A percentile compares a stretch with the other conserved stretches of the same genome.
These are phyloP conservation scores for Yamadazyma ubonensis DNA, from an alignment of 805 yeast genomes.

Conservation along the genomic window DNA sequence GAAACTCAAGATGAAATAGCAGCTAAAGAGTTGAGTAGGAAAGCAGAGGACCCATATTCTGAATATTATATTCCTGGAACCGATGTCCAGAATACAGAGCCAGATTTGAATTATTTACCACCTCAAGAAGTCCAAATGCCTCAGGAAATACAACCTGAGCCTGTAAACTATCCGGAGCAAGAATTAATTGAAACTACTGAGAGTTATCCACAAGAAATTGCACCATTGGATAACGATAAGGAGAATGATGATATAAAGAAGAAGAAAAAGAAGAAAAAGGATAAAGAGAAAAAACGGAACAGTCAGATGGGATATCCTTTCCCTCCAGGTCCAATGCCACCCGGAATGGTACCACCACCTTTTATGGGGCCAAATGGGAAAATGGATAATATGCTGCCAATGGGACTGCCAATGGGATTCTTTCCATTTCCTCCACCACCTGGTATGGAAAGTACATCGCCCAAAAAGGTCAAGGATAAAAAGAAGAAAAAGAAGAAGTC, in stretches of 20 bases:
- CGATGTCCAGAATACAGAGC: neutral
- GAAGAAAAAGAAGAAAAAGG: slow-evolving; percentile 18
- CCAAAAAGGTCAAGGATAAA: slow-evolving; percentile 17
- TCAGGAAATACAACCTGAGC: neutral
- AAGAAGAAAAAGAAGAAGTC: slow-evolving; percentile 20
- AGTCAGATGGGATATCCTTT: slow-evolving; percentile 12
- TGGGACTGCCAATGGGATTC: slow-evolving; percentile 17
- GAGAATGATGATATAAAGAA: slow-evolving; percentile 15
- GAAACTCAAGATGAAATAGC: slow-evolving; percentile 20
- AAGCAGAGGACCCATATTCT: slow-evolving; percentile 26
- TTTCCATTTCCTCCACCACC: slow-evolving; percentile 18
- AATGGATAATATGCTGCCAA: slow-evolving; percentile 11
- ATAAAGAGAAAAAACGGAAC: slow-evolving; percentile 10
- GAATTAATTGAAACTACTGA: neutral
- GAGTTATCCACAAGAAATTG: neutral
- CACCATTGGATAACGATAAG: slow-evolving; percentile 13
- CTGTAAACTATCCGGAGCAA: neutral
- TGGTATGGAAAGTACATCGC: slow-evolving; percentile 14
- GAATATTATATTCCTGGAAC: slow-evolving; percentile 23
- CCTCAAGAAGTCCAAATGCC: neutral
- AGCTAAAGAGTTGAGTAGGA: slow-evolving; percentile 9
- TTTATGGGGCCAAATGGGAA: slow-evolving; percentile 9
- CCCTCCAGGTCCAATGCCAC: slow-evolving; percentile 15
- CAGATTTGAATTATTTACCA: neutral
- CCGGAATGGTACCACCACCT: slow-evolving; percentile 17